Percentiles rank a stretch among this genome's conserved stretches.
Evolutionary conservation across 2,329 filamentous ascomycete genomes (phyloP).

Genomic region (Colletotrichum acutatum): DNA sequence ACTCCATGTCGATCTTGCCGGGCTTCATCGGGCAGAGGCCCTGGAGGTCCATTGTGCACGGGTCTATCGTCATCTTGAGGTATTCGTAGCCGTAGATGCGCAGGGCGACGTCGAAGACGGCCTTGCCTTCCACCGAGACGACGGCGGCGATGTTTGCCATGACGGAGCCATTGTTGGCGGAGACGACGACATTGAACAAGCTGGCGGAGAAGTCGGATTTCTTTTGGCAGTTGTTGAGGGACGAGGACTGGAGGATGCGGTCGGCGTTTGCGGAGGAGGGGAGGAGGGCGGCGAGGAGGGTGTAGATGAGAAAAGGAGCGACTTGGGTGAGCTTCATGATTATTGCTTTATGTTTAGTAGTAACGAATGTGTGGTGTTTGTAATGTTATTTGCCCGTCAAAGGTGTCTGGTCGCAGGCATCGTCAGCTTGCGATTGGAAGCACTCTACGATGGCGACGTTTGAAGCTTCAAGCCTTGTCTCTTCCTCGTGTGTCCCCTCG

Average conservation of each 20-base stretch:
- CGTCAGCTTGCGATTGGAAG: background rate
- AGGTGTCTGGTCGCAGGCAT: background rate
- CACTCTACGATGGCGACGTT: background rate
- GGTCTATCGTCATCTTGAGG: constrained; percentile 75
- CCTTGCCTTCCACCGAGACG: constrained; percentile 84
- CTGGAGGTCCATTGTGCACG: constrained; percentile 75
- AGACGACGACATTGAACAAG: constrained; percentile 87
- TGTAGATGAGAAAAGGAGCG: constrained; percentile 50
- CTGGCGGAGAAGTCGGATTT: constrained; percentile 89
- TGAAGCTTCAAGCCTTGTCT: background rate
- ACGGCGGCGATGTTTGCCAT: constrained; percentile 82
- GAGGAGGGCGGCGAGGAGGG: constrained; percentile 54
- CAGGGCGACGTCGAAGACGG: constrained; percentile 80
- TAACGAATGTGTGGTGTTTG: background rate
- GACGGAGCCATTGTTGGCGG: constrained; percentile 78
- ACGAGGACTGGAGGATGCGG: constrained; percentile 81
- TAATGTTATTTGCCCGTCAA: background rate
- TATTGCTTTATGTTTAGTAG: background rate
- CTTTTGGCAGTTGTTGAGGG: constrained; percentile 84
- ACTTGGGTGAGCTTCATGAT: constrained; percentile 23
- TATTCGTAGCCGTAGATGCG: constrained; percentile 85
- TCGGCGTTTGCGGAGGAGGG: constrained; percentile 64
- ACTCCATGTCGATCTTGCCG: constrained; percentile 79
- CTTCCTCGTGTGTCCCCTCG: background rate
- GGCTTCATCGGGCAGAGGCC: constrained; percentile 92